A percentile compares a stretch with the other conserved stretches of the same genome.
Conservation (phyloP, 371 early-diverging fungal genomes). For the Mortierella sp. region DNA sequence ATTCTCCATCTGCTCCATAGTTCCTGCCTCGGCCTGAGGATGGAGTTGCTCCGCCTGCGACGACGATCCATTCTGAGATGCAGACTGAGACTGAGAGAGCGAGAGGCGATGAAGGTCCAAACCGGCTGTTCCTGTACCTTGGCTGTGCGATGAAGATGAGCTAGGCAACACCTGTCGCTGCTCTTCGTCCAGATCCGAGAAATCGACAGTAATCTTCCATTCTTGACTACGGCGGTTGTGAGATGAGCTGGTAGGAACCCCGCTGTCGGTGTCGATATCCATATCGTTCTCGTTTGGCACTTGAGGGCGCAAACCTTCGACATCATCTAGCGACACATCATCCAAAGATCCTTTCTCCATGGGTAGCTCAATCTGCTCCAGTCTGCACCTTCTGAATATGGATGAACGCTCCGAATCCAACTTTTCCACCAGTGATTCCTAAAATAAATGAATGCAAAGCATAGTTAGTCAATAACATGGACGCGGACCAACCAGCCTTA, state of each 20-base stretch:
- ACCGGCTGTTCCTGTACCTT: constrained; percentile 17
- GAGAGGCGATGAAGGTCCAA: constrained; percentile 45
- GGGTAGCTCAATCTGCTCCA: constrained; percentile 93
- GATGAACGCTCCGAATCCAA: constrained; percentile 81
- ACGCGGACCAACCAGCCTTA: not conserved
- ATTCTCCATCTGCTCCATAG: constrained; percentile 68
- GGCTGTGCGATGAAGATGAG: constrained; percentile 26
- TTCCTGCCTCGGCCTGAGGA: constrained; percentile 57
- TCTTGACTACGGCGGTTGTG: constrained; percentile 48
- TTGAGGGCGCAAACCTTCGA: constrained; percentile 46
- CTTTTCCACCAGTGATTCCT: constrained; percentile 85
- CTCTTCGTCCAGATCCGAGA: constrained; percentile 64
- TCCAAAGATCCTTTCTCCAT: constrained; percentile 77
- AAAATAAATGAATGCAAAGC: not conserved
- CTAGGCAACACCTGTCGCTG: constrained; percentile 54
- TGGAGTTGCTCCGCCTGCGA: constrained; percentile 24
- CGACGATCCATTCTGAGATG: constrained; percentile 14
- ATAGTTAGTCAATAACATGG: not conserved
- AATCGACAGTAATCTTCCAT: constrained; percentile 65
- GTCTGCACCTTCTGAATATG: constrained; percentile 89
- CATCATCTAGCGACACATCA: constrained; percentile 78
- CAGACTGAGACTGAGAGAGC: constrained; percentile 31
- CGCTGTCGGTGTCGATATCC: constrained; percentile 67
- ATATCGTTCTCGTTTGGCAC: constrained; percentile 60
- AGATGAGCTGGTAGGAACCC: constrained; percentile 18